A percentile compares a stretch with the other conserved stretches of the same genome.
Evolutionary conservation across 257 asterid species (phyloP).

Genomic region (Capsicum pubescens): DNA sequence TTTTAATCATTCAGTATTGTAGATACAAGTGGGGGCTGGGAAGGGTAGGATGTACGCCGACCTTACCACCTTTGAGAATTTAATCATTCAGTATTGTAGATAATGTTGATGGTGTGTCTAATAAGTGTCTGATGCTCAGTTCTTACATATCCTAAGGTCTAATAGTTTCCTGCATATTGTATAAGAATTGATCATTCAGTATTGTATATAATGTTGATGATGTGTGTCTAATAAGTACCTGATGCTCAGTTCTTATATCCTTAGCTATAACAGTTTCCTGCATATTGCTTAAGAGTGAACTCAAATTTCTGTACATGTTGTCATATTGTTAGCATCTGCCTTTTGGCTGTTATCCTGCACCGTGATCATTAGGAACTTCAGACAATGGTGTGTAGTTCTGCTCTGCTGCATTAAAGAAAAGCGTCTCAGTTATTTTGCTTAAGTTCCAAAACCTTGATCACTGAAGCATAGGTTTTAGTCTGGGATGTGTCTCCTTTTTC

Average conservation of each 20-base stretch:
- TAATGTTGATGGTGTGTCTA: conserved; percentile 13
- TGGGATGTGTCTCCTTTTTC: not conserved
- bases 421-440: not conserved
- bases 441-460: conserved; percentile 14
- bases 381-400: not conserved
- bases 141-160: conserved; percentile 14
- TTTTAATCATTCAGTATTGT: no score
- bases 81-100: not conserved
- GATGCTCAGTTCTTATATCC: conserved; percentile 14
- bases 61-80: no score
- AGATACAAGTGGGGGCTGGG: no score
- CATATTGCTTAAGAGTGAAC: not conserved
- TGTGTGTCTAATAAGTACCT: not conserved
- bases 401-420: conserved; percentile 5
- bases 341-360: conserved; percentile 10
- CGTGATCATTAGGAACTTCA: not conserved
- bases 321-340: not conserved
- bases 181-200: not conserved
- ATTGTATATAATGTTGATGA: not conserved
- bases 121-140: not conserved
- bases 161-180: not conserved
- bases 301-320: not conserved
- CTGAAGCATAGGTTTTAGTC: conserved; percentile 6
- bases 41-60: no score
- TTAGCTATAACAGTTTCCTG: not conserved